Evolutionary conservation across 129 eudicot species (phyloP), one percentile per base, ranked within the genome.

Genomic region (Oenanthe sinensis): DNA sequence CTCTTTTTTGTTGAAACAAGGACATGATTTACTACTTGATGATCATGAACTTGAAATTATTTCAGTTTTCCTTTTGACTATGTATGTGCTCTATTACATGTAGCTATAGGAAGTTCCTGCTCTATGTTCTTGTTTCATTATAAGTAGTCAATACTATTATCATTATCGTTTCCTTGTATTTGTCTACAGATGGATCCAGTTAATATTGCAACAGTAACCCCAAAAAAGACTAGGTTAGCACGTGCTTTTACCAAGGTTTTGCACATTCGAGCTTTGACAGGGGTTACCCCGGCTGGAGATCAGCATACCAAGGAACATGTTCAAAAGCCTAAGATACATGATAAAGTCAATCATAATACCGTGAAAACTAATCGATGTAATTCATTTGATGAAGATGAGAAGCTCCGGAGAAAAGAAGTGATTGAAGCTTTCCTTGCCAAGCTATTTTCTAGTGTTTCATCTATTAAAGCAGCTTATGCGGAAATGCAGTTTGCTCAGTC

Each of bases 401-500:
- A 87, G 86, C 48, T 79, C 46, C 79, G 42, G 1, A 80, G 79
- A 4, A 76, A 70, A 75, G 81, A 81, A 16, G 79, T 81, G 26
- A 75, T 46, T 43, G 97, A 91, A 78, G 96, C 97, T 40, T 89
- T 87, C 74, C 85, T 96, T 10, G 91, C 96, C 36, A 90, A 87
- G 37, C 71, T 89, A n/a, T 92, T 96, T 71, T 92, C 97, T 22
- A 86, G 88, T 65, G 37, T 92, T 62, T 90, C 97, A 9, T 40
- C 91, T 3, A 83, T 90, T 14, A 96, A 96, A 85, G 92, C 97
- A 15, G 90, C 95, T 2, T 96, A 92, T 78, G 90, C 95, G 0
- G 86, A 89, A 22, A 37, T 96, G 78, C 99, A 96, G 62, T 86
- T 80, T 37, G 87, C 99, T 43, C 92, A 96, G 78, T 87, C 91